These are phyloP conservation scores for Cichorium intybus DNA, from an alignment of 140 eudicot species.

Conservation along the genomic window DNA sequence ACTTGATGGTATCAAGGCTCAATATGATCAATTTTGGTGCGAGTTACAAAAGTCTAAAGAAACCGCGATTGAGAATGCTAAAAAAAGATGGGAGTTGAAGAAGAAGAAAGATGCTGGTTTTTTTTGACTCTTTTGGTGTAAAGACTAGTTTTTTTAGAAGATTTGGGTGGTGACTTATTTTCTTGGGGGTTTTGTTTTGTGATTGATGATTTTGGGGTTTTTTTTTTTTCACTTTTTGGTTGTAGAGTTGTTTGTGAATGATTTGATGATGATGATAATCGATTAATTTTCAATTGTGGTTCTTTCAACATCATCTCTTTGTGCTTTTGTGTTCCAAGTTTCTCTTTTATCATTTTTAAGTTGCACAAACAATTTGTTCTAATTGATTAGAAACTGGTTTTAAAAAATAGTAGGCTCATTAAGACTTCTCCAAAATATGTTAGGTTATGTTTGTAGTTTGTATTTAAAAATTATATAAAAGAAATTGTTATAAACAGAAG, in stretches of 20 bases:
- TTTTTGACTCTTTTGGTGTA: slow-evolving; percentile 19
- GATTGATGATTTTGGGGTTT: neutral
- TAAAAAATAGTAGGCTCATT: too few relatives aligned
- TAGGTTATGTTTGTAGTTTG: too few relatives aligned
- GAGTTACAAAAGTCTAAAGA: slow-evolving; percentile 54
- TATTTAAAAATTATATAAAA: too few relatives aligned
- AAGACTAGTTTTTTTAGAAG: neutral
- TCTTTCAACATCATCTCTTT: neutral
- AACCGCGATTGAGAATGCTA: slow-evolving; percentile 64
- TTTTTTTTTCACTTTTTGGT: slow-evolving; percentile 6
- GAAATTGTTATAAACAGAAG: too few relatives aligned
- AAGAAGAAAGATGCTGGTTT: slow-evolving; percentile 27
- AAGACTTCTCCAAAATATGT: too few relatives aligned
- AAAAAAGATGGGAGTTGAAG: slow-evolving; percentile 51
- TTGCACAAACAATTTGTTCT: too few relatives aligned
- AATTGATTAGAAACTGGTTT: too few relatives aligned
- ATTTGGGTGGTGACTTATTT: slow-evolving; percentile 1
- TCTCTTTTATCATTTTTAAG: too few relatives aligned
- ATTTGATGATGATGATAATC: slow-evolving; percentile 18
- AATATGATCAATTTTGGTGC: slow-evolving; percentile 40
- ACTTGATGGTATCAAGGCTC: slow-evolving; percentile 57
- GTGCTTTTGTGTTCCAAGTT: neutral
- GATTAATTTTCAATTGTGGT: neutral
- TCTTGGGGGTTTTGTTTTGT: slow-evolving; percentile 9
- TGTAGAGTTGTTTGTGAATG: slow-evolving; percentile 4